Base-by-base conservation (phyloP, 495 filamentous ascomycete genomes). In the Pyronema omphalodes region DNA sequence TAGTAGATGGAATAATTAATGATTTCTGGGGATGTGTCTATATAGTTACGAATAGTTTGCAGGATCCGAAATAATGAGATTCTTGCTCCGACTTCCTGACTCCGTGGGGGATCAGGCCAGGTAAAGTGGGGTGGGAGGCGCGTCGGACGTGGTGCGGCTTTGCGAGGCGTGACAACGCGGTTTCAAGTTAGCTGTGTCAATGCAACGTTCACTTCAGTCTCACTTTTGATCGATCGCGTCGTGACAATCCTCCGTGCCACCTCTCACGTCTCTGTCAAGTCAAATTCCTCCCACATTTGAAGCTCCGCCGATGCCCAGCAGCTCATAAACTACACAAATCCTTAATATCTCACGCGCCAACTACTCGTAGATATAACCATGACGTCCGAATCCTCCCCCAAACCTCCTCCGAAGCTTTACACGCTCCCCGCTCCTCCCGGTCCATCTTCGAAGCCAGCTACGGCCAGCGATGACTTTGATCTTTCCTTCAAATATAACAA, bases 41-140 rank as follows among this genome's bases (percentile, higher is more conserved):
- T 36, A 47, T 59, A 93, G 87, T 83, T 7, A 94, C 87, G 58
- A 84, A 89, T 58, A 87, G 83, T 61, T 68, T 93, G 39, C 81
- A 88, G 60, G 84, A 91, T 11, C 86, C 87, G 1, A 75, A 75
- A 51, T 85, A 67, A 74, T n/a, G 9, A 9, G 23, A 5, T 29
- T 29, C 23, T 1, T 29, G 2, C 23, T 29, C 5, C 23, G 23
- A 29, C 1, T 29, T 29, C 23, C n/a, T n/a, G n/a, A n/a, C n/a
- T n/a, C n/a, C n/a, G n/a, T n/a, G 23, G 5, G 23, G 23, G 23
- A 29, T 29, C 23, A 29, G 23, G 23, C 23, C 23, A 29, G 23
- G 23, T 5, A 29, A 29, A 29, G 23, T 5, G 23, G 23, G 23
- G 23, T 29, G 2, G 23, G 23, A 29, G 23, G 23, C 23, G 23